Evolutionary conservation across 1,139 yeast genomes (phyloP), one percentile per base, ranked within the genome.

Genomic region (Zygosaccharomyces pseudobailii): DNA sequence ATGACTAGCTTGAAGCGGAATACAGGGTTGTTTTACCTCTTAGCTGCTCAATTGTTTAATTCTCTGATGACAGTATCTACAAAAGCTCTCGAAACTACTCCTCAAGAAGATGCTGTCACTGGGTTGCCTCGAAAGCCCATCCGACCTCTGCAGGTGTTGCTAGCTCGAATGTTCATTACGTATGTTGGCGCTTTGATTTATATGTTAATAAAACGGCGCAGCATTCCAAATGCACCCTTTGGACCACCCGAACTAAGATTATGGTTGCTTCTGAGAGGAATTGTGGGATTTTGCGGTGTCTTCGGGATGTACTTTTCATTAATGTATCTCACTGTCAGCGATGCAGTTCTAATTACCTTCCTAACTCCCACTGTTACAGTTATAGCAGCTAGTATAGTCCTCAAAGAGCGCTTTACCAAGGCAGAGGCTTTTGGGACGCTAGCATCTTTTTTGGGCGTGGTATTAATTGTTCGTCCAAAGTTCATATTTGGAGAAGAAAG

Each of bases 401-500:
- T 89, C 31, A 74, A 78, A 33, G 96, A 89, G 61, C 68, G 75
- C n/a, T 84, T 86, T 65, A 78, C 86, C 4, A 55, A 74, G 22
- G 60, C 81, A 10, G 96, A 89, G 66, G 86, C 81, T 0, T 59
- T 74, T 1, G 89, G 95, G 34, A 85, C 90, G 0, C 13, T 82
- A 0, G 65, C 82, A 3, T 86, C 96, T 0, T 71, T 89, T 21
- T 61, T 72, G 1, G 97, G 97, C 1, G 96, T 89, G 2, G 55
- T 88, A 1, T 67, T 88, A 23, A 86, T 89, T 55, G 92, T 96
- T 1, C 79, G 88, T 59, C 97, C 97, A 0, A 69, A 78, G n/a
- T 84, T 84, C 54, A 56, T 87, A 30, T 80, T 86, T 60, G 86
- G 87, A n/a, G 34, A 28, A 1, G 39, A 40, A 7, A 22, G 36